Conservation (phyloP, 345 rosid genomes). For the Euphorbia lathyris region DNA sequence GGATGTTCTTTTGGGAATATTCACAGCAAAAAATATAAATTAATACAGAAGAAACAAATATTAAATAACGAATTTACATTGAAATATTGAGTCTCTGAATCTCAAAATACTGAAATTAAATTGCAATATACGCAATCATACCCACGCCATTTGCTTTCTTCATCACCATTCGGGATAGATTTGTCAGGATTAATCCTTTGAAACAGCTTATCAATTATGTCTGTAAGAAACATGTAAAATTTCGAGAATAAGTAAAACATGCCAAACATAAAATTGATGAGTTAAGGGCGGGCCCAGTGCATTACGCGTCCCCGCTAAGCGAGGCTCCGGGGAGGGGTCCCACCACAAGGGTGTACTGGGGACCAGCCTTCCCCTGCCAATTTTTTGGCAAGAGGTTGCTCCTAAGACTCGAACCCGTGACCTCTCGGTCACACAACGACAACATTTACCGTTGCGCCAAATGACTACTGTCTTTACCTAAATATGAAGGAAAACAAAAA, state of each 20-base stretch:
- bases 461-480: neutral
- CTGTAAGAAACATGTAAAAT: conserved; percentile 37
- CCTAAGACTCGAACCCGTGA: no score
- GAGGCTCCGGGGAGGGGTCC: no score
- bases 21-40: neutral
- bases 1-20: no score
- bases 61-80: neutral
- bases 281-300: no score
- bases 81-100: neutral
- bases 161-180: conserved; percentile 40
- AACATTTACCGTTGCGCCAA: no score
- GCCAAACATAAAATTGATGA: neutral
- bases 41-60: neutral
- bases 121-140: conserved; percentile 28
- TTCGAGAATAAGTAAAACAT: conserved; percentile 1
- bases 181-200: conserved; percentile 56
- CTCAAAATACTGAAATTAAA: conserved; percentile 1
- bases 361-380: no score
- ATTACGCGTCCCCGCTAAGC: no score
- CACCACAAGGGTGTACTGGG: no score
- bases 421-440: no score
- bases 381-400: no score
- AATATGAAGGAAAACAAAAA: neutral
- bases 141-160: conserved; percentile 79
- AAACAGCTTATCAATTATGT: conserved; percentile 57